These are phyloP conservation scores for Trichoderma virens DNA, from an alignment of 495 filamentous ascomycete genomes.

Conservation along the genomic window DNA sequence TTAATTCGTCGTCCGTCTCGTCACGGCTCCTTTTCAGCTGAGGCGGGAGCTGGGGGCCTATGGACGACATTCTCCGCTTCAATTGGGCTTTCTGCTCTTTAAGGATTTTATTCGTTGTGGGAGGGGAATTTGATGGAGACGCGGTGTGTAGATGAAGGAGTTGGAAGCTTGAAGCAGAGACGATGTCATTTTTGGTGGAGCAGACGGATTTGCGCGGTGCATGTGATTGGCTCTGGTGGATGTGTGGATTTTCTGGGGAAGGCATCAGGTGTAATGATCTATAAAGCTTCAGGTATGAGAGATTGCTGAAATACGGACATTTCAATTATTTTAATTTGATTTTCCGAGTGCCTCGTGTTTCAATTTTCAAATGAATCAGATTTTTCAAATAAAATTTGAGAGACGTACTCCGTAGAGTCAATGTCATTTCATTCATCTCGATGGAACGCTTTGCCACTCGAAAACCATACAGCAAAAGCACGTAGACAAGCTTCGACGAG, in stretches of 20 bases:
- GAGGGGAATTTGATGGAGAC: background rate
- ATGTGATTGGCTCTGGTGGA: background rate
- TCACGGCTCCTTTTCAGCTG: conserved; percentile 15
- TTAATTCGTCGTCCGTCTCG: background rate
- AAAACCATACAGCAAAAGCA: no score
- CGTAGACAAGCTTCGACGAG: no score
- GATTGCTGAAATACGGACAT: no score
- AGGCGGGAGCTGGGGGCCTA: background rate
- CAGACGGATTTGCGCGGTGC: background rate
- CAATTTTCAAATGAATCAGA: no score
- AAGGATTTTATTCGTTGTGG: background rate
- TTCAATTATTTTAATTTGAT: no score
- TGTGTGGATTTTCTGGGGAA: background rate
- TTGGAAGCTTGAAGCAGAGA: background rate
- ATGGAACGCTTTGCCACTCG: background rate
- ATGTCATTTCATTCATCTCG: no score
- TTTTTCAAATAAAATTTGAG: no score
- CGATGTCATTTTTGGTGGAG: background rate
- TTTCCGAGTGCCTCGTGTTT: no score
- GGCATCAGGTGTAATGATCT: background rate
- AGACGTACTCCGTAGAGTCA: no score
- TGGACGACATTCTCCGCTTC: conserved; percentile 2
- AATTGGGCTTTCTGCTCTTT: background rate
- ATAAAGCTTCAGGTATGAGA: no score
- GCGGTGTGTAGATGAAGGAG: background rate